Conservation (phyloP, 805 yeast genomes). For the Barnettozyma sucrosica region DNA sequence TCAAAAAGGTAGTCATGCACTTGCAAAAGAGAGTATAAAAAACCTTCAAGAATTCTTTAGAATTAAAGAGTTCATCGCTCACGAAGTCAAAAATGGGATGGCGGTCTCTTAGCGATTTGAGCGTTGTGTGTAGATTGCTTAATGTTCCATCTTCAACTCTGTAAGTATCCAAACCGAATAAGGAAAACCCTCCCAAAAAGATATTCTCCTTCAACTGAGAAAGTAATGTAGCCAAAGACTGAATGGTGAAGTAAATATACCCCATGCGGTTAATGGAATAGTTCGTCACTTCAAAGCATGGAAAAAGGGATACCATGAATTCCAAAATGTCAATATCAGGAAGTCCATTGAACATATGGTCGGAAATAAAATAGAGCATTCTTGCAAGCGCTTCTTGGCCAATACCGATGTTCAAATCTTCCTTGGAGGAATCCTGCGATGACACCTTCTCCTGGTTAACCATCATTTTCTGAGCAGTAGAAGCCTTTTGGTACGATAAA, state of each 20-base stretch:
- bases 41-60: conserved; percentile 30
- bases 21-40: conserved; percentile 51
- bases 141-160: conserved; percentile 11
- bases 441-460: conserved; percentile 30
- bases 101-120: conserved; percentile 20
- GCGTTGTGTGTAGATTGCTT: conserved; percentile 6
- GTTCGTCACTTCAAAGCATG: conserved; percentile 41
- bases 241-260: conserved; percentile 48
- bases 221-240: conserved; percentile 28
- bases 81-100: conserved; percentile 26
- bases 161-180: conserved; percentile 32
- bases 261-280: conserved; percentile 45
- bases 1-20: conserved; percentile 55
- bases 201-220: conserved; percentile 24
- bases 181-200: conserved; percentile 24
- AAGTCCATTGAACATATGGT: conserved; percentile 30
- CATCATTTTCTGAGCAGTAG: conserved; percentile 24
- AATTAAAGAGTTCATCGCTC: conserved; percentile 24
- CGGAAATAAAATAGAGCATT: conserved; percentile 30
- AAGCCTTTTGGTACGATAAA: conserved; percentile 1
- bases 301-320: conserved; percentile 41
- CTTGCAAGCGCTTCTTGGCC: conserved; percentile 25
- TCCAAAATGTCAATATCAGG: conserved; percentile 48
- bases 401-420: background rate
- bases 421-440: background rate